Evolutionary conservation across 2,329 filamentous ascomycete species (phyloP).

Genomic region (Fusarium chlamydosporum): DNA sequence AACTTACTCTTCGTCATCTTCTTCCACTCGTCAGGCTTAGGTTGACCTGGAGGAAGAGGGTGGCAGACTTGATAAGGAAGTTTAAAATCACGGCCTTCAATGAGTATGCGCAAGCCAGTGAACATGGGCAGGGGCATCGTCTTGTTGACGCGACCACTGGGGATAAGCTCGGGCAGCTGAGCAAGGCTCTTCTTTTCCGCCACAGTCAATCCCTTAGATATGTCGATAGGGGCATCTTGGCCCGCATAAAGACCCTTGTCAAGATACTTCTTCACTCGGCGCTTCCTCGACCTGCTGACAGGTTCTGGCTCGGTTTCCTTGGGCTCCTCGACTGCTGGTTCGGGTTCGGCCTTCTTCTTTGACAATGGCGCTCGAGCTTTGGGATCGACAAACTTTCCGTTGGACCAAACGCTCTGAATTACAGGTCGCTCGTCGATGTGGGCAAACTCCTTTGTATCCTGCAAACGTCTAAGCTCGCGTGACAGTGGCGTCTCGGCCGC

Average conservation of each 20-base stretch:
- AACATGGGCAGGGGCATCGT: slow-evolving; percentile 84
- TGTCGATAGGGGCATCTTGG: slow-evolving; percentile 71
- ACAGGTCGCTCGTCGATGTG: slow-evolving; percentile 72
- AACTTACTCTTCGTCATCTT: slow-evolving; percentile 89
- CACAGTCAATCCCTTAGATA: slow-evolving; percentile 63
- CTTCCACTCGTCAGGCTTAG: slow-evolving; percentile 93
- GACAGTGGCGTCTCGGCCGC: slow-evolving; percentile 63
- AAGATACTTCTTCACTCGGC: slow-evolving; percentile 80
- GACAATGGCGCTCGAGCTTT: slow-evolving; percentile 58
- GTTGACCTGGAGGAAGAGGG: slow-evolving; percentile 85
- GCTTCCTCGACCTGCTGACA: slow-evolving; percentile 56
- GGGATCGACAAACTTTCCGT: slow-evolving; percentile 71
- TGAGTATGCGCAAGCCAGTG: slow-evolving; percentile 77
- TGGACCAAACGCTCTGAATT: slow-evolving; percentile 73
- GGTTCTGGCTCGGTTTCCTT: slow-evolving; percentile 57
- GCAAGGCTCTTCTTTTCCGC: slow-evolving; percentile 67
- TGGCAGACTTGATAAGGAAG: slow-evolving; percentile 92
- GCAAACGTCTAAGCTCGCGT: slow-evolving; percentile 71
- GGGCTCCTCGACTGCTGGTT: slow-evolving; percentile 45
- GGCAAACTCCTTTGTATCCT: slow-evolving; percentile 74
- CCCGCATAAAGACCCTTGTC: slow-evolving; percentile 89
- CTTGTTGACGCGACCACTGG: slow-evolving; percentile 65
- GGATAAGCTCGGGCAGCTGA: slow-evolving; percentile 62
- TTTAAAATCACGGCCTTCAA: slow-evolving; percentile 84
- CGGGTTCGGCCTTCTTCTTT: slow-evolving; percentile 55